Base-by-base conservation (phyloP, 441 rosid species). In the Iberis amara region DNA sequence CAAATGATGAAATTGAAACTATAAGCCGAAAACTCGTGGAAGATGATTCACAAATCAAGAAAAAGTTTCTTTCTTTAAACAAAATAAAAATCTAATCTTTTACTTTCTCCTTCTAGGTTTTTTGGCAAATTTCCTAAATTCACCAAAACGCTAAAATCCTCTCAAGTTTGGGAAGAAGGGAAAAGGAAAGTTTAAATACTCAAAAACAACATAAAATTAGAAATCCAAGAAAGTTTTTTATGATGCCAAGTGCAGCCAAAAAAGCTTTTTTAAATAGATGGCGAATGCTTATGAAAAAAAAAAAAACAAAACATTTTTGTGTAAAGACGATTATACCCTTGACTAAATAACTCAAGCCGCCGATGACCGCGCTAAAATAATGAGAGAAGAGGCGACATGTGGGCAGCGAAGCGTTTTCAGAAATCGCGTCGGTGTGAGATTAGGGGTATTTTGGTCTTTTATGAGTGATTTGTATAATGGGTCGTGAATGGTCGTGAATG, bases 251-350 rank as follows among this genome's bases (percentile, higher is more conserved):
- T 39, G 43, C 30, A 43, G 32, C 32, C 38, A 67, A 61, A 61
- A 37, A 67, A 43, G 66, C 18, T 11, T 37, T 55, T 55, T 5
- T 55, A 1, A 18, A 18, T n/a, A 18, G 21, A 18, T 18, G 21
- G 21, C 21, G 21, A 18, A 18, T n/a, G n/a, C n/a, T n/a, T n/a
- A 18, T 18, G 21, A 1, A 18, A 18, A 18, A 18, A 18, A 18
- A 18, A 18, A 18, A 18, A 18, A 18, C n/a, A n/a, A n/a, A n/a
- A n/a, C n/a, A n/a, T n/a, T n/a, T n/a, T n/a, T n/a, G n/a, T n/a
- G n/a, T n/a, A n/a, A n/a, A n/a, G 71, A 58, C 77, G 32, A 33
- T 21, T 47, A 39, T 45, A 42, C 14, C 82, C 75, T 40, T 43
- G 21, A 1, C 11, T 7, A 11, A 7, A 11, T 0, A 21, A 60